Evolutionary conservation across 2,329 filamentous ascomycete genomes (phyloP), one percentile per base, ranked within the genome.

Genomic region (Tolypocladium cylindrosporum): DNA sequence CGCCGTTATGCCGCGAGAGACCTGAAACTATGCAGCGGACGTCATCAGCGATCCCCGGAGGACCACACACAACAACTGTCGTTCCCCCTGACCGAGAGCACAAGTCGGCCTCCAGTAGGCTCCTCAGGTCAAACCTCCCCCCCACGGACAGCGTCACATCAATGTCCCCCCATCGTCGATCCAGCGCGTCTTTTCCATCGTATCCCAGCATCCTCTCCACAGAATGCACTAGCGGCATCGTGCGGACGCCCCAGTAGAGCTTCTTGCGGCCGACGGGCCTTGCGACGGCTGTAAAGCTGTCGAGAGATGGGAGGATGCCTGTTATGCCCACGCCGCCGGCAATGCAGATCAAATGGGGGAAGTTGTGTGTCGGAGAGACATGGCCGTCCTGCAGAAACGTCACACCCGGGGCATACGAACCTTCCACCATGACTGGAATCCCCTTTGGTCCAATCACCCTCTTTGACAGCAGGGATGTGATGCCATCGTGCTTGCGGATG

Each of bases 261-360:
- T 64, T 64, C 53, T 60, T 61, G 19, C 48, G 53, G 5, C 63
- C 64, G 31, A 54, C 53, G 7, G 60, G 55, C 39, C 58, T 53
- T 52, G 56, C 45, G 19, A 59, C n/a, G 16, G 34, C 56, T 16
- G 55, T 59, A 37, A 58, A 61, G 14, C 58, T 52, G 55, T 58
- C 58, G 27, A 66, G 61, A 11, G 61, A 54, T 10, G 68, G 68
- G 9, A 71, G 59, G 13, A 68, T 64, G 7, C 67, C 69, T 3
- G 68, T 68, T 37, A 70, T 66, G 1, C 68, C 68, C 7, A 69
- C 69, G 14, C 68, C 68, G 31, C 68, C 67, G 13, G 68, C 68
- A 41, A 71, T 60, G 50, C 66, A 69, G 1, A 71, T 60, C 0
- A 68, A 60, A 55, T 69, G 70, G 2, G 62, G 60, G 53, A 55